phyloP scores from a whole-genome alignment of 495 filamentous ascomycete species.

The Aspergillus cavernicola region DNA sequence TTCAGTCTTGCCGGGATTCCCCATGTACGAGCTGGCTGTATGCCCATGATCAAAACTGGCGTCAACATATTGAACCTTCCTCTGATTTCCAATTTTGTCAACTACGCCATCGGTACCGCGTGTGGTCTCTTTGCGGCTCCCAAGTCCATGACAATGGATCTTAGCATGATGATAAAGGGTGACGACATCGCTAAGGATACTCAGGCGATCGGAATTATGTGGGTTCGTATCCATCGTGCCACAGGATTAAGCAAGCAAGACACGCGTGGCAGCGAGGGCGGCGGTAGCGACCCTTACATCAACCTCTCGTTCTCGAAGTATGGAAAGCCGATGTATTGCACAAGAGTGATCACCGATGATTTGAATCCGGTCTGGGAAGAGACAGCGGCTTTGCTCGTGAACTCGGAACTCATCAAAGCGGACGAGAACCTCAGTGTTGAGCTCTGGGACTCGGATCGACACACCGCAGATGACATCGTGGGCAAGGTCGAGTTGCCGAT shows the following conservation, averaged over 20 bases:
- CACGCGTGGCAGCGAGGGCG: slow-evolving; percentile 70
- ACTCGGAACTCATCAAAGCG: slow-evolving; percentile 83
- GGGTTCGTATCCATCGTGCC: slow-evolving; percentile 87
- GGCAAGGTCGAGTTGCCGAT: slow-evolving; percentile 92
- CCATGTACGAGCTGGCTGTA: slow-evolving; percentile 84
- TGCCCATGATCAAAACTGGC: slow-evolving; percentile 82
- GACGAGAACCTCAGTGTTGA: slow-evolving; percentile 90
- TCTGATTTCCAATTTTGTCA: slow-evolving; percentile 92
- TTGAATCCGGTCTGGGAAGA: slow-evolving; percentile 94
- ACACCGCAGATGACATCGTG: slow-evolving; percentile 87
- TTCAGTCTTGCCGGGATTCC: slow-evolving; percentile 92
- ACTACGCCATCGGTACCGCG: slow-evolving; percentile 87
- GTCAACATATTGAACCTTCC: slow-evolving; percentile 92
- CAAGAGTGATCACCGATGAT: slow-evolving; percentile 89
- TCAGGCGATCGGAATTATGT: slow-evolving; percentile 78
- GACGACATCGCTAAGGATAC: slow-evolving; percentile 89
- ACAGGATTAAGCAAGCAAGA: slow-evolving; percentile 89
- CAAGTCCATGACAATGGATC: slow-evolving; percentile 91
- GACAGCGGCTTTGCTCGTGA: slow-evolving; percentile 80
- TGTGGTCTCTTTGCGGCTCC: slow-evolving; percentile 90
- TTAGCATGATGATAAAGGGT: slow-evolving; percentile 83
- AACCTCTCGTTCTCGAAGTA: slow-evolving; percentile 76
- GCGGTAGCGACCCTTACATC: slow-evolving; percentile 94
- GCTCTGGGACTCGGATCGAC: slow-evolving; percentile 89
- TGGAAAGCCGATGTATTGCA: slow-evolving; percentile 97